A percentile compares a stretch with the other conserved stretches of the same genome.
Evolutionary conservation across 441 rosid species (phyloP).

Genomic region (Pelargonium citronellum): DNA sequence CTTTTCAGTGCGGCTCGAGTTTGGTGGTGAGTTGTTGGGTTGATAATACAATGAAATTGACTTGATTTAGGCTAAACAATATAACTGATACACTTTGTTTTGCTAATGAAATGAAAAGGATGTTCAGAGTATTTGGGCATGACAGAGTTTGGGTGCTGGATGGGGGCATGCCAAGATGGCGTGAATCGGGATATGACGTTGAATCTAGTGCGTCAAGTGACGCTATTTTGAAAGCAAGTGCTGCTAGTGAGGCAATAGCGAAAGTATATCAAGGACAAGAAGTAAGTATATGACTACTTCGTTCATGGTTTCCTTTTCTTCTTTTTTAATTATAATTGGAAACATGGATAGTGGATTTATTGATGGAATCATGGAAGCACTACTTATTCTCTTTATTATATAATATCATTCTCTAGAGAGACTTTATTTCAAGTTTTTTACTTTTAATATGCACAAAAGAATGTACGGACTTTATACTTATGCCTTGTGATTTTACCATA

Average conservation of each 20-base stretch:
- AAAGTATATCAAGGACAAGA: constrained; percentile 77
- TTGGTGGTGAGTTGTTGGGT: constrained; percentile 73
- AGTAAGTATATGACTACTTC: constrained; percentile 36
- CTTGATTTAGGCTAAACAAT: neutral
- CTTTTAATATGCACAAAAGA: too few species aligned
- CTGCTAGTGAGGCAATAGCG: constrained; percentile 89
- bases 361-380: neutral
- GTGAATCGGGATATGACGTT: constrained; percentile 85
- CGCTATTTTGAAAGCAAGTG: constrained; percentile 83
- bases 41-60: constrained; percentile 9
- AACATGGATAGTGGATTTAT: neutral
- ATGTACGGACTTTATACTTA: too few species aligned
- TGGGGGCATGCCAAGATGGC: constrained; percentile 98
- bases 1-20: constrained; percentile 97
- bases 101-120: constrained; percentile 46
- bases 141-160: constrained; percentile 90
- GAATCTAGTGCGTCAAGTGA: constrained; percentile 95
- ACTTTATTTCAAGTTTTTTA: neutral
- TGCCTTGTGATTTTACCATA: too few species aligned
- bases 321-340: neutral
- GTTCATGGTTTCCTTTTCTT: neutral
- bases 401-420: neutral
- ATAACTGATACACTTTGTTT: constrained; percentile 12
- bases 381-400: too few species aligned
- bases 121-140: constrained; percentile 92